phyloP scores from a whole-genome alignment of 2,329 filamentous ascomycete species.

The Lizonia empirigonia region DNA sequence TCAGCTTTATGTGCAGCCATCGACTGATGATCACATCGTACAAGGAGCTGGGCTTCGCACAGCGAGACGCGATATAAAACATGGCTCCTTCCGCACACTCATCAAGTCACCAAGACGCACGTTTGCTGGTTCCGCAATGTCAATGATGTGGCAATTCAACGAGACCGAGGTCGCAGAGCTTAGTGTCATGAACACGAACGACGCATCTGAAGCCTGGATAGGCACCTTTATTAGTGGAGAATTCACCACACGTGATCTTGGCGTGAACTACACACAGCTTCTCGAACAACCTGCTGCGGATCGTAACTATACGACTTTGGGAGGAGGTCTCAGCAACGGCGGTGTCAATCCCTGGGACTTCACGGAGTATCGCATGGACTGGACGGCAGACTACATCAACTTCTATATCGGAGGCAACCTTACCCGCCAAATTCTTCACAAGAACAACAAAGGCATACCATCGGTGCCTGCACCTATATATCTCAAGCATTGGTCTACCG shows the following conservation, averaged over 20 bases:
- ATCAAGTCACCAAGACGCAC: slow-evolving; percentile 50
- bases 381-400: slow-evolving; percentile 51
- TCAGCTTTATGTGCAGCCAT: slow-evolving; percentile 44
- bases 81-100: slow-evolving; percentile 54
- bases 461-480: slow-evolving; percentile 51
- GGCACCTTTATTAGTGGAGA: slow-evolving; percentile 49
- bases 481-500: slow-evolving; percentile 57
- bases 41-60: slow-evolving; percentile 52
- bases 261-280: slow-evolving; percentile 51
- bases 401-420: slow-evolving; percentile 52
- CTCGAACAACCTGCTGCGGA: slow-evolving; percentile 32
- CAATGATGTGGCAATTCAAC: slow-evolving; percentile 56
- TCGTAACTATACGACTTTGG: slow-evolving; percentile 49
- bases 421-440: slow-evolving; percentile 43
- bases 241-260: slow-evolving; percentile 46
- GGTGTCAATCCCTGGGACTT: slow-evolving; percentile 52
- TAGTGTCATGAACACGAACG: slow-evolving; percentile 54
- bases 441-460: slow-evolving; percentile 44
- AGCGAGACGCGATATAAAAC: slow-evolving; percentile 54
- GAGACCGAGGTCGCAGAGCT: slow-evolving; percentile 51
- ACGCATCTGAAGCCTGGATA: slow-evolving; percentile 47
- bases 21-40: slow-evolving; percentile 50
- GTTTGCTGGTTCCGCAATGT: slow-evolving; percentile 51
- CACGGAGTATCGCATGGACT: slow-evolving; percentile 56
- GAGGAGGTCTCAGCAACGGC: slow-evolving; percentile 35